Evolutionary conservation across 2,329 filamentous ascomycete species (phyloP).

Genomic region (Penicillium thymicola): DNA sequence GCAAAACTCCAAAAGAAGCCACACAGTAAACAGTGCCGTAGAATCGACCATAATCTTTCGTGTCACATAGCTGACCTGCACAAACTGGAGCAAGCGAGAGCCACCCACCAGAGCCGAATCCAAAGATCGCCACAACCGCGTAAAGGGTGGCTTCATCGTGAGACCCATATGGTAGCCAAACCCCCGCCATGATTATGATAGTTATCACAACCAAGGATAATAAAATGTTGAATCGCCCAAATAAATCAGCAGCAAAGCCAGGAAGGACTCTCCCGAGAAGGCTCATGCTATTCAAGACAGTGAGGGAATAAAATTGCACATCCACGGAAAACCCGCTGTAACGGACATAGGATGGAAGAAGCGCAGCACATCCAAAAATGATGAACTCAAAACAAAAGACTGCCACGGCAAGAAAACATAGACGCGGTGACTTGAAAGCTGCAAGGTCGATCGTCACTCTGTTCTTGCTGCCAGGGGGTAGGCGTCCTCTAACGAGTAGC

Average conservation of each 20-base stretch:
- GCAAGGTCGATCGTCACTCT: slow-evolving; percentile 39
- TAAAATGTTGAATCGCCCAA: slow-evolving; percentile 49
- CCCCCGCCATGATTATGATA: slow-evolving; percentile 40
- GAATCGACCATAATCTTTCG: slow-evolving; percentile 48
- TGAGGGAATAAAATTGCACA: slow-evolving; percentile 45
- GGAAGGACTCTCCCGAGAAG: slow-evolving; percentile 46
- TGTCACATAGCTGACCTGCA: slow-evolving; percentile 47
- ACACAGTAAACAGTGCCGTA: slow-evolving; percentile 50
- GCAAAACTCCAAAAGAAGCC: slow-evolving; percentile 45
- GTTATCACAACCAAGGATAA: slow-evolving; percentile 37
- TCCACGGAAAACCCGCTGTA: slow-evolving; percentile 39
- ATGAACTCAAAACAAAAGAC: slow-evolving; percentile 50
- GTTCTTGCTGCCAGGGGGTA: slow-evolving; percentile 27
- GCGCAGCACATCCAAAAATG: slow-evolving; percentile 48
- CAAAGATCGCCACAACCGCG: slow-evolving; percentile 47
- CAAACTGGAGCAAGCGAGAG: slow-evolving; percentile 47
- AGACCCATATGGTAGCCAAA: slow-evolving; percentile 48
- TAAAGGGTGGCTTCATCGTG: slow-evolving; percentile 42
- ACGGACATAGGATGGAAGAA: slow-evolving; percentile 47
- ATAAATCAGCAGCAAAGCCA: slow-evolving; percentile 43
- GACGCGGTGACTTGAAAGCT: slow-evolving; percentile 42
- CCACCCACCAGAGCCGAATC: slow-evolving; percentile 50
- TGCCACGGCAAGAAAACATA: slow-evolving; percentile 42
- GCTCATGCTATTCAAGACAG: slow-evolving; percentile 45
- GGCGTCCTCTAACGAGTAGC: slow-evolving; percentile 34